Base-by-base conservation (phyloP, 768 basidiomycete species). In the Saitozyma sp. region DNA sequence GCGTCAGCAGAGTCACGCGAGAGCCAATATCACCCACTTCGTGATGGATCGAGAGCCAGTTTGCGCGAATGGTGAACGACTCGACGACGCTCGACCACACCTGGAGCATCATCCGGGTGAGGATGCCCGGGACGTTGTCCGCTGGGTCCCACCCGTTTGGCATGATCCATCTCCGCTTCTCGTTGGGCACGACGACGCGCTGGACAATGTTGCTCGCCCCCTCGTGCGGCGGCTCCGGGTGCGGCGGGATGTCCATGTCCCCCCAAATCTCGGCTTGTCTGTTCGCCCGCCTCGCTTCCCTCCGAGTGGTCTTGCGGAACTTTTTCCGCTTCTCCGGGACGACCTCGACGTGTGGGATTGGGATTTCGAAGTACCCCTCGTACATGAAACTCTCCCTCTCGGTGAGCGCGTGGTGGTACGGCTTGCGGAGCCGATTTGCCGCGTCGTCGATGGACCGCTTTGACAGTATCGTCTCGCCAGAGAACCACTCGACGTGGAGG, bases 401-500 rank as follows among this genome's bases (percentile, higher is more conserved):
- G 2, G 17, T 48, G 46, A 14, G 14, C 14, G 14, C 46, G 17
- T 48, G 46, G 14, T 14, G 14, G 46, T 2, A 29, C 29, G 29
- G 29, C 29, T 29, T 29, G 29, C 29, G 29, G 29, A 29, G 29
- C 29, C 29, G 2, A 2, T 29, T 40, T 8, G 58, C 63, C 38
- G 59, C 58, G 6, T 42, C 45, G 41, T 56, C 54, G 39, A 64
- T 45, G 43, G 57, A 58, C 19, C 49, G 48, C 10, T 17, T 40
- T 0, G 56, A 48, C 8, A 64, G 37, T 6, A 59, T 39, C 6
- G 49, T 29, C 41, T 55, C 57, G 11, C 63, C 63, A 43, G 56
- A 48, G 38, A 54, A 64, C 37, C 45, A 50, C 54, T 64, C 63
- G 11, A 64, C 16, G 14, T 59, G 50, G 51, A 59, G 9, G 16